Percentiles rank a stretch among this genome's conserved stretches.
Conservation (phyloP, 768 basidiomycete genomes). For the Boletus edulis region DNA sequence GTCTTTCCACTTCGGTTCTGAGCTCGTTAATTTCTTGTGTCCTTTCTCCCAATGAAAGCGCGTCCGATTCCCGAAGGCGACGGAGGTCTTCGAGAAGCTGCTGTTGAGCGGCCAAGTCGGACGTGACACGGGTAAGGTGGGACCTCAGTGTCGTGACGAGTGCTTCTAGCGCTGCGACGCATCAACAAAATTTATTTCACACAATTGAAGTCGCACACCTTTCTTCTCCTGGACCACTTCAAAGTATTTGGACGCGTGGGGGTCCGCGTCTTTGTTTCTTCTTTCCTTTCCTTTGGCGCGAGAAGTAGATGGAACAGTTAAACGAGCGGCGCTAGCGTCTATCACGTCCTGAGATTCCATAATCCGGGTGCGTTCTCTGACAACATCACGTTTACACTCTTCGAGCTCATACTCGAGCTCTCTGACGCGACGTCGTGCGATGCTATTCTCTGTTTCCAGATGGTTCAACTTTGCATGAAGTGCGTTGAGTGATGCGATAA, state of each 20-base stretch:
- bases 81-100: constrained; percentile 65
- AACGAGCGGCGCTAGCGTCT: constrained; percentile 18
- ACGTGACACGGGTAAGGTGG: constrained; percentile 75
- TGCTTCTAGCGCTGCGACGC: constrained; percentile 68
- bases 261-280: constrained; percentile 36
- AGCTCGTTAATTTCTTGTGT: constrained; percentile 65
- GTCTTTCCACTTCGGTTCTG: constrained; percentile 71
- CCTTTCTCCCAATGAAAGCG: constrained; percentile 54
- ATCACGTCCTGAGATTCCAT: constrained; percentile 50
- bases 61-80: constrained; percentile 60
- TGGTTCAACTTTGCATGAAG: constrained; percentile 69
- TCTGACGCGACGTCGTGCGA: constrained; percentile 77
- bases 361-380: constrained; percentile 62
- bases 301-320: constrained; percentile 16
- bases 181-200: constrained; percentile 5
- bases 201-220: constrained; percentile 48
- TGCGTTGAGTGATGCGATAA: constrained; percentile 56
- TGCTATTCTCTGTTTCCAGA: constrained; percentile 78
- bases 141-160: constrained; percentile 69
- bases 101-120: constrained; percentile 77
- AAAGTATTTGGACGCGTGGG: constrained; percentile 52
- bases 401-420: constrained; percentile 89
- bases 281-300: constrained; percentile 30
- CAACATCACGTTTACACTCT: constrained; percentile 75
- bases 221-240: constrained; percentile 88